Conservation (phyloP, 1,284 basidiomycete species). For the Microbotryum intermedium region DNA sequence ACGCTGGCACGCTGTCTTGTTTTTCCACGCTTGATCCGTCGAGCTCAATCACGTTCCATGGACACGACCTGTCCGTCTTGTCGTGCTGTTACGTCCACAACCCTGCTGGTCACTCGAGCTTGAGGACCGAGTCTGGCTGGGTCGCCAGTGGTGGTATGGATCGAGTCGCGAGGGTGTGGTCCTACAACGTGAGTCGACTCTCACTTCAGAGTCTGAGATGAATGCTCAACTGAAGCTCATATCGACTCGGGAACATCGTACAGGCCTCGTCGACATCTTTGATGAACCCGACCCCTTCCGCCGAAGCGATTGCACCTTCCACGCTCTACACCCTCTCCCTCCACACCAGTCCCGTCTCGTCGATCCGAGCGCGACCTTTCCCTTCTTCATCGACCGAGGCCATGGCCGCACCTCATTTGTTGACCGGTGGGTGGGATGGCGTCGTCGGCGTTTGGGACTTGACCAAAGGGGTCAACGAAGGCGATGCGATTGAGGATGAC, state of each 20-base stretch:
- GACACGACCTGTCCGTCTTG: conserved; percentile 62
- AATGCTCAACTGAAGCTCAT: not conserved
- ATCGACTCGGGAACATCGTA: conserved; percentile 35
- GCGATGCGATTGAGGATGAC: conserved; percentile 54
- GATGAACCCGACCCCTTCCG: conserved; percentile 38
- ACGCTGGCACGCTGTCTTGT: conserved; percentile 37
- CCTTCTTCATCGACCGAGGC: not conserved
- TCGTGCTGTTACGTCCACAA: conserved; percentile 56
- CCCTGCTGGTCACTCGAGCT: conserved; percentile 32
- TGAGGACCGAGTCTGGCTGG: conserved; percentile 39
- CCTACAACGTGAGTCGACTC: conserved; percentile 20
- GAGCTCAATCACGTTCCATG: conserved; percentile 41
- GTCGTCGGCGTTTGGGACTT: conserved; percentile 60
- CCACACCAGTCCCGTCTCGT: conserved; percentile 64
- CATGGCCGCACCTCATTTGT: conserved; percentile 45
- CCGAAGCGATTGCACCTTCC: conserved; percentile 45
- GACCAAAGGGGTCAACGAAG: conserved; percentile 47
- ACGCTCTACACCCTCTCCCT: conserved; percentile 49
- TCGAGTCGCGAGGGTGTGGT: conserved; percentile 47
- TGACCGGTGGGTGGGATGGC: conserved; percentile 71
- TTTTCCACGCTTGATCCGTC: conserved; percentile 29
- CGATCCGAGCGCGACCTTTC: conserved; percentile 43
- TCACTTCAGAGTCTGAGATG: not conserved
- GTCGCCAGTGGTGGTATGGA: conserved; percentile 75
- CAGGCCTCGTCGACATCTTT: conserved; percentile 47